These are phyloP conservation scores for Aspergillus olivimuriae DNA, from an alignment of 495 filamentous ascomycete genomes.

Conservation along the genomic window DNA sequence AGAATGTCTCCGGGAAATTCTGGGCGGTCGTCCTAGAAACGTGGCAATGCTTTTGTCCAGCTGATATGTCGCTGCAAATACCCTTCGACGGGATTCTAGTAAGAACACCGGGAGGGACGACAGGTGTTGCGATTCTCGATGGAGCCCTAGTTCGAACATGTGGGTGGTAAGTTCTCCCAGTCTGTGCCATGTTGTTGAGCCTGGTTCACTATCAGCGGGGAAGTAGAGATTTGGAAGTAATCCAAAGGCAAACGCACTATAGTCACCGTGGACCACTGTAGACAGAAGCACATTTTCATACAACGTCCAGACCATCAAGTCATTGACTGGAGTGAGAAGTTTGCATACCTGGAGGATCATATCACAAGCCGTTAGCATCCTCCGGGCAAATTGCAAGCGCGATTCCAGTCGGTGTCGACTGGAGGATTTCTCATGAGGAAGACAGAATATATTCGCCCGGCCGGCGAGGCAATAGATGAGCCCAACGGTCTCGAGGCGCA, in stretches of 20 bases:
- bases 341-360: constrained; percentile 23
- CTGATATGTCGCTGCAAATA: constrained; percentile 44
- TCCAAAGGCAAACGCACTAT: constrained; percentile 18
- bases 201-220: constrained; percentile 8
- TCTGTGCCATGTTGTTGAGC: constrained; percentile 21
- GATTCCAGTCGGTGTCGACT: neutral
- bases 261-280: constrained; percentile 17
- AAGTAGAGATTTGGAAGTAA: neutral
- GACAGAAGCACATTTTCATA: constrained; percentile 25
- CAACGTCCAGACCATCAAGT: constrained; percentile 26
- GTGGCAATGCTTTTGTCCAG: constrained; percentile 45
- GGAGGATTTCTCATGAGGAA: constrained; percentile 12
- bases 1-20: constrained; percentile 42
- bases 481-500: constrained; percentile 28
- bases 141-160: constrained; percentile 49
- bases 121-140: constrained; percentile 37
- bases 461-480: constrained; percentile 24
- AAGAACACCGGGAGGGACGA: constrained; percentile 36
- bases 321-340: constrained; percentile 25
- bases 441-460: constrained; percentile 18
- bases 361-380: constrained; percentile 24
- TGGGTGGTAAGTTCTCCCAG: constrained; percentile 27
- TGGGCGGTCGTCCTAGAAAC: constrained; percentile 48
- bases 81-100: constrained; percentile 36
- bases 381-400: constrained; percentile 16